Base-by-base conservation (phyloP, 177 flowering plant species). In the Vitis hybrid region DNA sequence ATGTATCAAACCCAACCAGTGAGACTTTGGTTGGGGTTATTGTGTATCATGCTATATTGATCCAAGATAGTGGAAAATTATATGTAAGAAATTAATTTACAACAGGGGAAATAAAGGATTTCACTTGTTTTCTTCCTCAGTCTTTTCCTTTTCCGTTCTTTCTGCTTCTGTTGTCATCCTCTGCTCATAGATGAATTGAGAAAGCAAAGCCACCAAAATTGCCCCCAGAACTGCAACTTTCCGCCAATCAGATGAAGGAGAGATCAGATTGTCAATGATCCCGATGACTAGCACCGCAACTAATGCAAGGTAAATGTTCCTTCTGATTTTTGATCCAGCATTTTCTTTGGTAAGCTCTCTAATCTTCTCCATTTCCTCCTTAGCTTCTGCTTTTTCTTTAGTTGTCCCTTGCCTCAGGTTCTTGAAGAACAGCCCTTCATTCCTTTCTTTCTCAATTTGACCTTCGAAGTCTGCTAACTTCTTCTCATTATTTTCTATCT, bases 381-480 rank as follows among this genome's bases (percentile, higher is more conserved):
- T 78, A 5, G 90, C 90, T 56, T 78, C 75, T 39, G 26, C 86
- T 72, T 72, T 80, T 0, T 82, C 90, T 45, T 58, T 61, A 6
- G 94, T 89, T 39, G 68, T 56, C 48, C 51, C 77, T 71, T 75
- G 68, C 51, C 84, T 39, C 74, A 91, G 79, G 78, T 74, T 91
- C 81, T 91, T 86, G 74, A 95, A 95, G 86, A 93, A 95, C 74
- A 93, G 55, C 48, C 96, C 98, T 76, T 93, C 94, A 59, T 95
- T 95, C 66, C 82, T 72, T n/a, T 80, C 91, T 12, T 82, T 75
- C 71, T 85, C 88, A 14, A 90, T 78, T 69, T 86, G 86, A 55
- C 62, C 90, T 81, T 91, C 93, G 21, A 95, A 93, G 4, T 87
- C 89, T 7, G 72, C 79, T 62, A 93, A 62, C 64, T 74, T 77